Base-by-base conservation (phyloP, 805 yeast species). In the Metschnikowia picachoensis region DNA sequence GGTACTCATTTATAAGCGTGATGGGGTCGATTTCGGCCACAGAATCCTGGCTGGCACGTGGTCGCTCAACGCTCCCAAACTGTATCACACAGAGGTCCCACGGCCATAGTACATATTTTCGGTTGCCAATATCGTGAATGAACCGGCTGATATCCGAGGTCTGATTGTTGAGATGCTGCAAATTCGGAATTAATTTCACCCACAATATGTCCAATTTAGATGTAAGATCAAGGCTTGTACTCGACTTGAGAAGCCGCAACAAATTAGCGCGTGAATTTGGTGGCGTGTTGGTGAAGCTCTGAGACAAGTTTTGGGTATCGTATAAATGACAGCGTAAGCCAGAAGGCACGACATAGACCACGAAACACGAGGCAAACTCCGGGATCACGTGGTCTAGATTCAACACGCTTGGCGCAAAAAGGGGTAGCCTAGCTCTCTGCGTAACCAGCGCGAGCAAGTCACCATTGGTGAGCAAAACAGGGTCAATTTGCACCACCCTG, bases 91-190 rank as follows among this genome's bases (percentile, higher is more conserved):
- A 83, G 16, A 86, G 65, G 38, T 77, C 78, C 56, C 83, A 65
- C 0, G 95, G 95, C 95, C 95, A 87, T 37, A 80, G 63, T 2
- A 86, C 76, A 45, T 72, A 79, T 56, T 82, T 82, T 27, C 70
- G 71, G 52, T 77, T 78, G 29, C 70, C 72, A 3, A 79, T 80
- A 0, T 74, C 68, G 53, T 74, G 78, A 38, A 82, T 68, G 60
- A 77, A 85, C 20, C 72, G 70, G 11, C 89, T 70, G 2, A 86
- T 74, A 10, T 71, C 71, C 0, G 90, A 82, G 0, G 91, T 80
- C 52, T 80, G 75, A 17, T 85, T 86, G 60, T 83, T 84, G 51
- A 85, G 68, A 59, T 84, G 90, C 47, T 76, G 77, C 41, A 85
- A 60, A 52, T 84, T 80, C 2, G 94, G 94, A 3, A 83, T 73